Base-by-base conservation (phyloP, 2,329 filamentous ascomycete genomes). In the Ophiostoma populinum region DNA sequence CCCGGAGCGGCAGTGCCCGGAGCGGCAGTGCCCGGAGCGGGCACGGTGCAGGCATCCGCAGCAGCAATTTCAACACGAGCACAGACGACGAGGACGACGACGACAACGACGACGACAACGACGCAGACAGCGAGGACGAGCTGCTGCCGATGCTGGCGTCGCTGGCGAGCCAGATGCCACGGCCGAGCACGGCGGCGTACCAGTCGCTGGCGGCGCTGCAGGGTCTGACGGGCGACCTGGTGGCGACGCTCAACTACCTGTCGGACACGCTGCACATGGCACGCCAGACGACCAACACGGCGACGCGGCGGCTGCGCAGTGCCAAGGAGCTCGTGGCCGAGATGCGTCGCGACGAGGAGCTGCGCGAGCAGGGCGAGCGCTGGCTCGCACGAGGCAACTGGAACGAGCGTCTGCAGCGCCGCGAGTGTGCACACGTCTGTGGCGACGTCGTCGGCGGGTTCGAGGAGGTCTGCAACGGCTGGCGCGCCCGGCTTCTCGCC, bases 251-350 rank as follows among this genome's bases (percentile, higher is more conserved):
- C 31, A 83, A 82, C 46, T 79, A 83, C 45, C 64, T 98, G 5
- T 83, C 81, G 6, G 90, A 98, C 52, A 86, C 82, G 4, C 64
- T 98, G 22, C 87, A 95, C 55, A 93, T 95, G 77, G 85, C 80
- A 21, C 75, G 83, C 10, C 87, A 95, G 55, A 80, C 81, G 1
- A 90, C 82, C 0, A 79, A 75, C 3, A 78, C 79, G 8, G 90
- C 87, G 2, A 75, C 78, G 3, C 66, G 90, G 37, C 70, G 83
- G 29, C 60, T 98, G 34, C 77, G 79, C 45, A 80, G 74, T 24
- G 85, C 82, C 6, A 80, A 78, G 46, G 86, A 92, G 51, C 71
- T 92, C 41, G 77, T 95, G 2, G 71, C 75, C 2, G 87, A 94
- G 47, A 76, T 94, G 61, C 70, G 76, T 43, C 70, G 72, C 39